Evolutionary conservation across 345 rosid genomes (phyloP).

Genomic region (Streptanthus diversifolius): DNA sequence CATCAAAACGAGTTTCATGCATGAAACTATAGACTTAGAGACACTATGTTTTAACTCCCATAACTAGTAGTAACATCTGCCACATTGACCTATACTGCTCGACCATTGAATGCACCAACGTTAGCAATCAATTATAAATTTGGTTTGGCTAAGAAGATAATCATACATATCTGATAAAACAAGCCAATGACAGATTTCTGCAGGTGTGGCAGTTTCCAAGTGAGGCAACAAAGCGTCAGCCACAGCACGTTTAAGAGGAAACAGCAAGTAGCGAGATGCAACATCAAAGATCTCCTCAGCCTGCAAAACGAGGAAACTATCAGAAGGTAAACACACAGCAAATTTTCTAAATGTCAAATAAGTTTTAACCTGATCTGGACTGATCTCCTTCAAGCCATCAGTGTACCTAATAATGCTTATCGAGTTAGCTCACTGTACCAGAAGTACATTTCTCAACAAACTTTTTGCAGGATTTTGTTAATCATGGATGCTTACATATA

Average conservation of each 20-base stretch:
- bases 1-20: not conserved
- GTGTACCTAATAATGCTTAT: slow-evolving; percentile 71
- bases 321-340: not conserved
- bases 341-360: not conserved
- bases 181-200: slow-evolving; percentile 89
- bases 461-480: not conserved
- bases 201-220: slow-evolving; percentile 76
- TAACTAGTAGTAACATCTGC: not conserved
- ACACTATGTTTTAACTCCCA: not conserved
- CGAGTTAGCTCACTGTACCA: slow-evolving; percentile 7
- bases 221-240: slow-evolving; percentile 83
- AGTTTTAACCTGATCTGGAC: slow-evolving; percentile 67
- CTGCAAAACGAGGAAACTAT: slow-evolving; percentile 40
- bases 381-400: slow-evolving; percentile 79
- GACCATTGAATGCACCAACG: not conserved
- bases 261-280: slow-evolving; percentile 86
- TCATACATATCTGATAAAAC: slow-evolving; percentile 82
- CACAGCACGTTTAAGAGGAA: slow-evolving; percentile 95
- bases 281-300: slow-evolving; percentile 96
- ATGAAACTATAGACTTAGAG: not conserved
- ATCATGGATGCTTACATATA: slow-evolving; percentile 61
- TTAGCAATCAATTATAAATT: slow-evolving; percentile 1
- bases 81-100: not conserved
- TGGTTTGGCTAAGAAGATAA: slow-evolving; percentile 14
- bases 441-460: not conserved